phyloP scores from a whole-genome alignment of 768 basidiomycete genomes.

The Ramaria rubella region DNA sequence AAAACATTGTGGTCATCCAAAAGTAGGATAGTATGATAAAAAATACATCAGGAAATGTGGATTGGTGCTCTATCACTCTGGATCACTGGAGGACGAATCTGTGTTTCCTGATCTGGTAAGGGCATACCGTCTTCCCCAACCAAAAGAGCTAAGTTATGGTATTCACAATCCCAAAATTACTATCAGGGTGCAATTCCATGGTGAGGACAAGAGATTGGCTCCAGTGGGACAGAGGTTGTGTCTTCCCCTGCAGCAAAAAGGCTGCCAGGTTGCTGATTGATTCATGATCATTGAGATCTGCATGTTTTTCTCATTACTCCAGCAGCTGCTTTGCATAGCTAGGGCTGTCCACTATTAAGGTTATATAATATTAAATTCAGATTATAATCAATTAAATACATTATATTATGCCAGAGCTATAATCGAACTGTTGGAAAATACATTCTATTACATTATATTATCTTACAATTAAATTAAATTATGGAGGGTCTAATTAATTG shows the following conservation, averaged over 20 bases:
- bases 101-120: neutral
- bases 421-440: too few relatives aligned
- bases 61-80: too few relatives aligned
- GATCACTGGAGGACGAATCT: too few relatives aligned
- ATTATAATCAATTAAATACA: too few relatives aligned
- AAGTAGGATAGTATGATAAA: neutral
- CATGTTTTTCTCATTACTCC: constrained; percentile 4
- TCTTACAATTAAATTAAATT: too few relatives aligned
- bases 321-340: constrained; percentile 13
- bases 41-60: too few relatives aligned
- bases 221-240: constrained; percentile 11
- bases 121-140: constrained; percentile 11
- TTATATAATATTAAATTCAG: too few relatives aligned
- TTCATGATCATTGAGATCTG: constrained; percentile 12
- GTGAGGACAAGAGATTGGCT: constrained; percentile 15
- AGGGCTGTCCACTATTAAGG: too few relatives aligned
- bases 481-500: too few relatives aligned
- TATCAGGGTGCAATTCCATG: constrained; percentile 15
- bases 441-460: too few relatives aligned
- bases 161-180: neutral
- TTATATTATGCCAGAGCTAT: too few relatives aligned
- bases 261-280: constrained; percentile 10
- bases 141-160: constrained; percentile 7
- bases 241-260: constrained; percentile 13
- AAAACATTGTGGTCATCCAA: neutral